Evolutionary conservation across 257 asterid species (phyloP).

Genomic region (Cynanchum wilfordii): DNA sequence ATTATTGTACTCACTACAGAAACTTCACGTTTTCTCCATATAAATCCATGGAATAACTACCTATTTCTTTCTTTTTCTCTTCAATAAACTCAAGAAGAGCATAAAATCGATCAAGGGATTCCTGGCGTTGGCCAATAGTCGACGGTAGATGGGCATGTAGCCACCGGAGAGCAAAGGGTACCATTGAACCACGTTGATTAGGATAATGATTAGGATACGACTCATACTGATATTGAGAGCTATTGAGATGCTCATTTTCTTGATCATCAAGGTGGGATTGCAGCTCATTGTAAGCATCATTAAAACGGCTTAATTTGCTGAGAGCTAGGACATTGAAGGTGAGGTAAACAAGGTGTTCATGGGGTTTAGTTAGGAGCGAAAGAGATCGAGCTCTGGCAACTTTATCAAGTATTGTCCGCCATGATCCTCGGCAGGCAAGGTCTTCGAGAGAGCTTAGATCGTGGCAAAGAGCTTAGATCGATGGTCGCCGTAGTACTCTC

Average conservation of each 20-base stretch:
- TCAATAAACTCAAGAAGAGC: conserved; percentile 57
- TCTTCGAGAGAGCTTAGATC: conserved; percentile 72
- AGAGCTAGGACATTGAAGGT: conserved; percentile 78
- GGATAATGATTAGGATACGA: conserved; percentile 77
- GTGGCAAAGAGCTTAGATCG: conserved; percentile 56
- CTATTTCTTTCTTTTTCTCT: conserved; percentile 23
- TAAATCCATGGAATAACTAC: conserved; percentile 17
- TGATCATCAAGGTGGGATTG: conserved; percentile 48
- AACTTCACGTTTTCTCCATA: conserved; percentile 67
- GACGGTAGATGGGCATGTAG: conserved; percentile 77
- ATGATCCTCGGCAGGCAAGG: conserved; percentile 90
- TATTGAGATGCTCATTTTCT: conserved; percentile 37
- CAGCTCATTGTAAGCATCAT: conserved; percentile 71
- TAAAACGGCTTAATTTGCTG: conserved; percentile 80
- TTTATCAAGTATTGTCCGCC: conserved; percentile 87
- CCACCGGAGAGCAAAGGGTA: conserved; percentile 91
- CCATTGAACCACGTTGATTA: conserved; percentile 65
- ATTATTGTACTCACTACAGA: conserved; percentile 65
- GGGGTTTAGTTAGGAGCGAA: conserved; percentile 71
- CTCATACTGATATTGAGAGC: conserved; percentile 50
- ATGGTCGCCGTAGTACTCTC: conserved; percentile 16
- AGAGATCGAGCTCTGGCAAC: conserved; percentile 84
- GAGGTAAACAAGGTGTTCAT: conserved; percentile 82
- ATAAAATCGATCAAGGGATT: conserved; percentile 76
- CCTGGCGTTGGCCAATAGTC: conserved; percentile 62